Conservation (phyloP, 257 asterid genomes). For the Galeopsis tetrahit region DNA sequence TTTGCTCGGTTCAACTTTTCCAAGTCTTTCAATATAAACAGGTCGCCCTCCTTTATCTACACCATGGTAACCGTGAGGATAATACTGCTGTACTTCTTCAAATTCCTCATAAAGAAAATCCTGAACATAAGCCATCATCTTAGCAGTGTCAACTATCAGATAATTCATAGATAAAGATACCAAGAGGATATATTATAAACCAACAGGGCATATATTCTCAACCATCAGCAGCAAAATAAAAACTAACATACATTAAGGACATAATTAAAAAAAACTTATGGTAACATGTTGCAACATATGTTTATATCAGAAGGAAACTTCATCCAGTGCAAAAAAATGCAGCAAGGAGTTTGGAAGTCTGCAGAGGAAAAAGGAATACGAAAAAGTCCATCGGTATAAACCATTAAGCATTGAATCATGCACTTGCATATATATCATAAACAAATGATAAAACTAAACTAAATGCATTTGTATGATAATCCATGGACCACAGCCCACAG, state of each 20-base stretch:
- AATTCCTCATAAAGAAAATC: slow-evolving; percentile 82
- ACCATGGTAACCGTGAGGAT: slow-evolving; percentile 98
- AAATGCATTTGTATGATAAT: slow-evolving; percentile 11
- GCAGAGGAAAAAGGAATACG: not conserved
- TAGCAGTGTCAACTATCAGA: slow-evolving; percentile 33
- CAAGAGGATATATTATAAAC: slow-evolving; percentile 26
- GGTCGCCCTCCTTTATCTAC: slow-evolving; percentile 94
- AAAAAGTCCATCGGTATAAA: not conserved
- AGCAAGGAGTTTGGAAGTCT: not conserved
- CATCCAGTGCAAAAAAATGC: slow-evolving; percentile 26
- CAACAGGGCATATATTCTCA: not conserved
- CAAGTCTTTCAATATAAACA: slow-evolving; percentile 91
- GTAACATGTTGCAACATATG: not conserved
- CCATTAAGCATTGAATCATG: slow-evolving; percentile 2
- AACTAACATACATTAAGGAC: not conserved
- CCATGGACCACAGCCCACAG: not conserved
- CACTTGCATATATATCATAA: slow-evolving; percentile 8
- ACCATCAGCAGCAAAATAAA: slow-evolving; percentile 17
- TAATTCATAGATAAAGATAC: slow-evolving; percentile 15
- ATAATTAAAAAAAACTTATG: not conserved
- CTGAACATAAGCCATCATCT: slow-evolving; percentile 49
- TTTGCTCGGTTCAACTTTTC: slow-evolving; percentile 82
- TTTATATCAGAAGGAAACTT: slow-evolving; percentile 15
- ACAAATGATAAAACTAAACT: slow-evolving; percentile 7
- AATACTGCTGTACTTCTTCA: slow-evolving; percentile 76